Evolutionary conservation across 1,284 basidiomycete genomes (phyloP).

Genomic region (Anthracocystis walkeri): DNA sequence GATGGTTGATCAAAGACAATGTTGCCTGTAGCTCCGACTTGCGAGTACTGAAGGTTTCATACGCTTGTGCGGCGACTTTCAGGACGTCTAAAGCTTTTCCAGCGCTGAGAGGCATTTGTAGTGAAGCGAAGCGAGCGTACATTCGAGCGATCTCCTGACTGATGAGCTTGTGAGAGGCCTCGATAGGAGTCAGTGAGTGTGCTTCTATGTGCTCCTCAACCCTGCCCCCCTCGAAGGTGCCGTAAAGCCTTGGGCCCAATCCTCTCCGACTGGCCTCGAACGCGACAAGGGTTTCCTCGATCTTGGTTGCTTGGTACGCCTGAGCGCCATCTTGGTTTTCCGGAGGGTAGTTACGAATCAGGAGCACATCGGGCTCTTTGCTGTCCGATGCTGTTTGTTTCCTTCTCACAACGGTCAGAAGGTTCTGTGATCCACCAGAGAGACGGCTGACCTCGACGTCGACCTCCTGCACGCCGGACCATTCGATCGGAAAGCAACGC

Average conservation of each 20-base stretch:
- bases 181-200: background rate
- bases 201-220: background rate
- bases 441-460: background rate
- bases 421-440: background rate
- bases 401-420: background rate
- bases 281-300: background rate
- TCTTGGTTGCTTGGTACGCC: background rate
- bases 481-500: background rate
- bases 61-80: background rate
- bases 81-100: background rate
- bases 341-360: background rate
- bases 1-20: background rate
- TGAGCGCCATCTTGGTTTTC: background rate
- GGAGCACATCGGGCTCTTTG: background rate
- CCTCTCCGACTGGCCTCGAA: background rate
- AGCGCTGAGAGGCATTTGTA: background rate
- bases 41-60: background rate
- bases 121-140: background rate
- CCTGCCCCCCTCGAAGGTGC: background rate
- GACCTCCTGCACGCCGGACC: background rate
- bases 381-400: background rate
- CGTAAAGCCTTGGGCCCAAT: background rate
- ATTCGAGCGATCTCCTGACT: background rate
- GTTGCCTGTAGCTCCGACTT: background rate
- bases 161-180: background rate